phyloP scores from a whole-genome alignment of 176 grass and related monocot genomes.

The Oryza glumipatula region DNA sequence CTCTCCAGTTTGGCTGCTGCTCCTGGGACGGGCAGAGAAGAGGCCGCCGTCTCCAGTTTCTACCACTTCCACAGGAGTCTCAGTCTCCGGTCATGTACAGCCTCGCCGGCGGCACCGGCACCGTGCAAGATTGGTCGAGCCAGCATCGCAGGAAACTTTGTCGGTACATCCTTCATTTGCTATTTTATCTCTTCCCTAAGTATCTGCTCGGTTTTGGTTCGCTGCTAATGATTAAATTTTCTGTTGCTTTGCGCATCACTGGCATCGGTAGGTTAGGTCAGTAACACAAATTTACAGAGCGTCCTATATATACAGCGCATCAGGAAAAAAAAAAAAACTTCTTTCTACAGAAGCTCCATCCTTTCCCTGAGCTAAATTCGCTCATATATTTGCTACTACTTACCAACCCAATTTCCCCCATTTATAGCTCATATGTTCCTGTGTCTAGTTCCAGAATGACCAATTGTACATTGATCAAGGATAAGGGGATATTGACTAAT shows the following conservation, averaged over 20 bases:
- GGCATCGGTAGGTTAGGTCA: background rate
- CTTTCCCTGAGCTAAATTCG: background rate
- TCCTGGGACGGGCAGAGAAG: background rate
- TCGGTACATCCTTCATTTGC: background rate
- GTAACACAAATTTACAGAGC: background rate
- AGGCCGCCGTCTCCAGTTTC: too few species aligned
- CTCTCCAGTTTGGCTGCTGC: background rate
- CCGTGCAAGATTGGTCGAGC: too few species aligned
- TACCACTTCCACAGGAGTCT: too few species aligned
- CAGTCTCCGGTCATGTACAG: too few species aligned
- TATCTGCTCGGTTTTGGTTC: too few species aligned
- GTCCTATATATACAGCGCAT: background rate
- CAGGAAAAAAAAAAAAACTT: background rate
- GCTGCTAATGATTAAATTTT: too few species aligned
- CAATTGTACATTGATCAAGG: background rate
- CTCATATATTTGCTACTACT: background rate
- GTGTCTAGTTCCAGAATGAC: background rate
- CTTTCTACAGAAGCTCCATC: background rate
- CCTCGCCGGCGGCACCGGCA: too few species aligned
- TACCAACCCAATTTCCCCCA: background rate
- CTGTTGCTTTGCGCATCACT: too few species aligned
- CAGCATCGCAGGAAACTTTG: background rate
- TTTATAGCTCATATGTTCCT: slow-evolving; percentile 4
- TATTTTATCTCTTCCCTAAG: background rate
- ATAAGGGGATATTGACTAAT: background rate